phyloP scores from a whole-genome alignment of 208 protist species.

The Trypanosoma brucei region DNA sequence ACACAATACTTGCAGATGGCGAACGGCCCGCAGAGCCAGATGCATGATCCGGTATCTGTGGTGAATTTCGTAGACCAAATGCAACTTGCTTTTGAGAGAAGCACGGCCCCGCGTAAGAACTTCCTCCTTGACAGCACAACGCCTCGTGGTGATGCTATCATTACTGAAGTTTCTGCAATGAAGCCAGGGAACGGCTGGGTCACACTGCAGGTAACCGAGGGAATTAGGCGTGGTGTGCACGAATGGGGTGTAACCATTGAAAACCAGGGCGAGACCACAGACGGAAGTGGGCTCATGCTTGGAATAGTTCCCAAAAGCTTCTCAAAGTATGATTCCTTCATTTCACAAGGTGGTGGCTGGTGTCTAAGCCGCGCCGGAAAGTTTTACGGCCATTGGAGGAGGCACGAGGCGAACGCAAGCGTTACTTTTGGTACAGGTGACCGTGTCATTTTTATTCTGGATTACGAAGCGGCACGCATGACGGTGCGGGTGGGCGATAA shows the following conservation, averaged over 20 bases:
- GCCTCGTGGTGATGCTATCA: constrained; percentile 83
- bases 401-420: constrained; percentile 49
- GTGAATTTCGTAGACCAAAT: constrained; percentile 74
- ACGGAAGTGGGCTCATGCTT: constrained; percentile 91
- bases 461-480: constrained; percentile 84
- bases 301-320: constrained; percentile 88
- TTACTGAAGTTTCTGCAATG: constrained; percentile 84
- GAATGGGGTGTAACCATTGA: constrained; percentile 91
- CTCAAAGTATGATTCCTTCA: constrained; percentile 90
- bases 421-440: constrained; percentile 86
- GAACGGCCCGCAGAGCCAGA: constrained; percentile 55
- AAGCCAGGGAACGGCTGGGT: constrained; percentile 90
- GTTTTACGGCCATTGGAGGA: constrained; percentile 91
- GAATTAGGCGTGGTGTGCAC: constrained; percentile 80
- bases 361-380: constrained; percentile 90
- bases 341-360: constrained; percentile 90
- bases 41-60: constrained; percentile 57
- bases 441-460: constrained; percentile 79
- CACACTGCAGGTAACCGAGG: constrained; percentile 88
- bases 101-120: constrained; percentile 71
- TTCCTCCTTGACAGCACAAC: constrained; percentile 88
- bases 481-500: constrained; percentile 84
- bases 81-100: constrained; percentile 57
- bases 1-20: constrained; percentile 70
- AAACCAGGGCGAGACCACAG: constrained; percentile 88